A percentile compares a stretch with the other conserved stretches of the same genome.
Evolutionary conservation across 1,284 basidiomycete genomes (phyloP).

Genomic region (Moesziomyces globuligerus): DNA sequence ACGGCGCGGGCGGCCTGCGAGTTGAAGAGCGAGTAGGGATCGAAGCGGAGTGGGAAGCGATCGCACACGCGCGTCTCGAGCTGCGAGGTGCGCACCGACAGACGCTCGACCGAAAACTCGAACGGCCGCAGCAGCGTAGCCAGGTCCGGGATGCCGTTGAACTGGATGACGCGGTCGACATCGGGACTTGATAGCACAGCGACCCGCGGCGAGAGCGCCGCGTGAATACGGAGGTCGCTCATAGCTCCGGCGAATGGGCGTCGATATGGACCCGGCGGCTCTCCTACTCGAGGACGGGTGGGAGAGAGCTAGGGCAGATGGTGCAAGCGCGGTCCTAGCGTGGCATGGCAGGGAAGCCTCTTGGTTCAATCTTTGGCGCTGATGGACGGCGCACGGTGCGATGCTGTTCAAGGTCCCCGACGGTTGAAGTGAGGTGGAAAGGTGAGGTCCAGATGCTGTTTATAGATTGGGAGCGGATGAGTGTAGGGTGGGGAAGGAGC

Average conservation of each 20-base stretch:
- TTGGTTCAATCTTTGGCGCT: no score
- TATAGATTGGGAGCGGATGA: neutral
- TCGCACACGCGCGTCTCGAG: constrained; percentile 53
- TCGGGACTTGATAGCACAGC: constrained; percentile 59
- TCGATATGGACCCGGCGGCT: neutral
- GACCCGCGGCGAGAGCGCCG: constrained; percentile 59
- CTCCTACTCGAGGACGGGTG: neutral
- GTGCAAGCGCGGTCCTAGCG: neutral
- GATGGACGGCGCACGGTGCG: no score
- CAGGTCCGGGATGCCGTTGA: constrained; percentile 53
- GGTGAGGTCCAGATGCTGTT: neutral
- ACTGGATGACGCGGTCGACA: constrained; percentile 43
- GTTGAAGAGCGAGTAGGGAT: constrained; percentile 50
- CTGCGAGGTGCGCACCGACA: constrained; percentile 62
- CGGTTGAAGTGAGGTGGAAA: neutral
- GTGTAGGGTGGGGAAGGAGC: neutral
- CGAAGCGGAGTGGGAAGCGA: constrained; percentile 60
- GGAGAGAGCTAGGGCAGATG: no score
- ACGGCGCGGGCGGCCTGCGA: constrained; percentile 11
- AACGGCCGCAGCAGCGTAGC: constrained; percentile 59
- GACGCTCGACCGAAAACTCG: constrained; percentile 44
- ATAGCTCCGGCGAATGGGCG: neutral
- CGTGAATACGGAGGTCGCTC: constrained; percentile 52
- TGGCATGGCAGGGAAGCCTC: constrained; percentile 3
- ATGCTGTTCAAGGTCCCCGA: neutral